Percentiles rank a stretch among this genome's conserved stretches.
These are phyloP conservation scores for Cryphonectria radicalis DNA, from an alignment of 2,329 filamentous ascomycete species.

Conservation along the genomic window DNA sequence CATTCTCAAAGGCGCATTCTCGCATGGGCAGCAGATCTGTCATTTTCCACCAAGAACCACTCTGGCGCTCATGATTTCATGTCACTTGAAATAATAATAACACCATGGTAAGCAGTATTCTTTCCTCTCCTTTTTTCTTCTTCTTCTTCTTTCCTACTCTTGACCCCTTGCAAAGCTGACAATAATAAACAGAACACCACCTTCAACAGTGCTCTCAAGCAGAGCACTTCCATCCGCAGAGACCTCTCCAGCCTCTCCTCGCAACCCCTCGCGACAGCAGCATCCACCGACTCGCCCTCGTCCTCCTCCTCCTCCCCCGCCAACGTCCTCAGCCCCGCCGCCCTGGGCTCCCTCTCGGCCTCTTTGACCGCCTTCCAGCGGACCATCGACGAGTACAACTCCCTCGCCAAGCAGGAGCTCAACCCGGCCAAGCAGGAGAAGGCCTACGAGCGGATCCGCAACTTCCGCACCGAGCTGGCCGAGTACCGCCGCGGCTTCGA, in stretches of 20 bases:
- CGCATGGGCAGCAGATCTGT: neutral
- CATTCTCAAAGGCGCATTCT: neutral
- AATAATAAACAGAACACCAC: constrained; percentile 66
- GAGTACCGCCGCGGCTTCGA: constrained; percentile 82
- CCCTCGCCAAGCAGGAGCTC: constrained; percentile 83
- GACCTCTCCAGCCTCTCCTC: constrained; percentile 72
- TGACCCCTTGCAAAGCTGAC: constrained; percentile 1
- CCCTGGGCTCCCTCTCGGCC: constrained; percentile 70
- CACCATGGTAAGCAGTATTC: constrained; percentile 13
- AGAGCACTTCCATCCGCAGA: constrained; percentile 78
- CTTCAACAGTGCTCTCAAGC: constrained; percentile 86
- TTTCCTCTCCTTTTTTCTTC: fast-evolving
- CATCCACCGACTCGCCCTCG: constrained; percentile 39
- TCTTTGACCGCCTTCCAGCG: constrained; percentile 76
- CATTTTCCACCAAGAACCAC: neutral
- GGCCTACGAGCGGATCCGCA: constrained; percentile 81
- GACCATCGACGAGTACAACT: constrained; percentile 89
- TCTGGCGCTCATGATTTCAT: neutral
- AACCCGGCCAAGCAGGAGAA: constrained; percentile 92
- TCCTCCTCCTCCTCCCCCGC: constrained; percentile 47
- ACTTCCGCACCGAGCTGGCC: constrained; percentile 80
- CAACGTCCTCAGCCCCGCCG: constrained; percentile 61
- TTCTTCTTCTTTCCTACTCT: neutral
- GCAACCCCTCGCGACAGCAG: constrained; percentile 28
- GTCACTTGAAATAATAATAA: neutral